phyloP scores from a whole-genome alignment of 2,329 filamentous ascomycete species.

The Thielaviopsis euricoi region DNA sequence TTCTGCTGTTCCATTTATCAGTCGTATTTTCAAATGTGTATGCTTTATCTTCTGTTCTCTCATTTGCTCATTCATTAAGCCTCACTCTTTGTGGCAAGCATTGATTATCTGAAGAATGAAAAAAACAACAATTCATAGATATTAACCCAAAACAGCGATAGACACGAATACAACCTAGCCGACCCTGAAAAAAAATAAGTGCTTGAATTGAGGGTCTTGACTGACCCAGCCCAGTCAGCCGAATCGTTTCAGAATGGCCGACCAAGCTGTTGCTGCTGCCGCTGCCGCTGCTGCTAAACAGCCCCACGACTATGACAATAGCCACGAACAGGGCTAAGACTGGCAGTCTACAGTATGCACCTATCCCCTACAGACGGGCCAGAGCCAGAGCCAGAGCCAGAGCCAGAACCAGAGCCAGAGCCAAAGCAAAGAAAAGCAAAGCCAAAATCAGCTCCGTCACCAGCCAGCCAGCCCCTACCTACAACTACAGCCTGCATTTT shows the following conservation, averaged over 20 bases:
- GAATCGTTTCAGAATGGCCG: conserved; percentile 15
- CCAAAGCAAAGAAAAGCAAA: too few relatives aligned
- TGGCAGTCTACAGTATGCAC: neutral
- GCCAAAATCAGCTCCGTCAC: too few relatives aligned
- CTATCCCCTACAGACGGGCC: neutral
- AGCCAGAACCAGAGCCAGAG: too few relatives aligned
- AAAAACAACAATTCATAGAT: neutral
- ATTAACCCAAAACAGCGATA: neutral
- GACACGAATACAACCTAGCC: neutral
- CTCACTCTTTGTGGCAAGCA: too few relatives aligned
- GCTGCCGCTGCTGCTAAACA: conserved; percentile 13
- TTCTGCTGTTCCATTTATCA: too few relatives aligned
- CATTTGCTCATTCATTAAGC: too few relatives aligned
- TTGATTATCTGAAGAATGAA: too few relatives aligned
- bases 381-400: too few relatives aligned
- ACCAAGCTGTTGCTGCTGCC: conserved; percentile 14
- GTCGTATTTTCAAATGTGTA: too few relatives aligned
- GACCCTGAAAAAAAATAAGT: neutral
- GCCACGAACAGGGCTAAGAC: too few relatives aligned
- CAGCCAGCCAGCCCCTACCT: neutral
- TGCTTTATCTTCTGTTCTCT: too few relatives aligned
- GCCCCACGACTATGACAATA: neutral
- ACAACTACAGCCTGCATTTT: neutral
- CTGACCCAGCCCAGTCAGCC: conserved; percentile 7
- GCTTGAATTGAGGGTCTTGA: conserved; percentile 10